A percentile compares a stretch with the other conserved stretches of the same genome.
phyloP scores from a whole-genome alignment of 805 yeast genomes.

The Kodamaea nitidulidarum region DNA sequence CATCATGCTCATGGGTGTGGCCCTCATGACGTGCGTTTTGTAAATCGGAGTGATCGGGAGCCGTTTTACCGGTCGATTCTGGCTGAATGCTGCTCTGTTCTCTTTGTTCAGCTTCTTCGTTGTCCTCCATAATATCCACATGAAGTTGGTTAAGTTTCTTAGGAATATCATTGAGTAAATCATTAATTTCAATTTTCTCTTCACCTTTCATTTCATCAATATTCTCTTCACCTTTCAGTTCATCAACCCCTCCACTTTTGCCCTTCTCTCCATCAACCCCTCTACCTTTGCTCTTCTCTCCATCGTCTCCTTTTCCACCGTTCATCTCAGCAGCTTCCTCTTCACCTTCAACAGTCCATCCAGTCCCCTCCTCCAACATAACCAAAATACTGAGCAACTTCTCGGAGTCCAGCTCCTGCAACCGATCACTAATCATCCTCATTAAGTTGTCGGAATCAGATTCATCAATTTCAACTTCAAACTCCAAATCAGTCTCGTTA shows the following conservation, averaged over 20 bases:
- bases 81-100: too few species aligned
- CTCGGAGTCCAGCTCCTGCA: conserved; percentile 2
- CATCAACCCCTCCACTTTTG: too few species aligned
- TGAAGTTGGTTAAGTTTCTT: background rate
- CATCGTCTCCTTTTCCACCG: background rate
- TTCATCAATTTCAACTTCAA: background rate
- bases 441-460: background rate
- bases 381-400: conserved; percentile 2
- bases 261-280: too few species aligned
- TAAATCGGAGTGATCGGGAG: too few species aligned
- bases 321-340: background rate
- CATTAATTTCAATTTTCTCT: background rate
- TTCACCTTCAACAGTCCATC: background rate
- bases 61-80: too few species aligned
- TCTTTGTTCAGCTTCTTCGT: too few species aligned
- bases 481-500: too few species aligned
- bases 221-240: too few species aligned
- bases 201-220: background rate
- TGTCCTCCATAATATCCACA: too few species aligned
- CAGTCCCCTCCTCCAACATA: background rate
- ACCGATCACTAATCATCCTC: background rate
- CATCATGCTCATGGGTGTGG: too few species aligned
- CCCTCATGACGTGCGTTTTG: too few species aligned
- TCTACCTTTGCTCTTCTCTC: background rate
- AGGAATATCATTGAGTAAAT: background rate